Evolutionary conservation across 768 basidiomycete species (phyloP).

Genomic region (Boletus eberwhitei): DNA sequence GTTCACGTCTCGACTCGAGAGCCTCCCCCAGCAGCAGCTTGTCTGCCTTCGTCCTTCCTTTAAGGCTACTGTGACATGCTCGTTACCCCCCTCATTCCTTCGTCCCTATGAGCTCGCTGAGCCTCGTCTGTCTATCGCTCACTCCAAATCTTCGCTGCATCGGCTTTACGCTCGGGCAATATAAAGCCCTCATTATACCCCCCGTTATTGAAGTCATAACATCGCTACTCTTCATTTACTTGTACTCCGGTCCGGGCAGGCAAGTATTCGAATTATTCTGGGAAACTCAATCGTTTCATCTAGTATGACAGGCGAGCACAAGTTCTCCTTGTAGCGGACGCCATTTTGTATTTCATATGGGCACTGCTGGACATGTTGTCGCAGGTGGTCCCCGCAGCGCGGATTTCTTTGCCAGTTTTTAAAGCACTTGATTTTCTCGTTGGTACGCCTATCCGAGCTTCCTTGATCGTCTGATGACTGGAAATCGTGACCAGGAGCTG

Average conservation of each 20-base stretch:
- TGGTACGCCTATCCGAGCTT: conserved; percentile 43
- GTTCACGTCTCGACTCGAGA: background rate
- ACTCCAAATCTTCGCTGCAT: conserved; percentile 71
- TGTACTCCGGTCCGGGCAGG: conserved; percentile 48
- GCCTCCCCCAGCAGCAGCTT: conserved; percentile 35
- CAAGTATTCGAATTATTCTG: conserved; percentile 29
- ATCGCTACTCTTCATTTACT: conserved; percentile 48
- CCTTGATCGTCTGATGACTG: background rate
- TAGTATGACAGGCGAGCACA: conserved; percentile 41
- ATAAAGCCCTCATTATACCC: conserved; percentile 55
- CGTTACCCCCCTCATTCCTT: conserved; percentile 19
- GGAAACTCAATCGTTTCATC: background rate
- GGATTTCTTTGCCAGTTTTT: conserved; percentile 44
- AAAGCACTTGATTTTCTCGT: conserved; percentile 54
- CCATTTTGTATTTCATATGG: conserved; percentile 56
- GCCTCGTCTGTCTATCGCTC: conserved; percentile 63
- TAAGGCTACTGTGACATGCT: conserved; percentile 34
- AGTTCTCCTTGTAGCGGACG: conserved; percentile 59
- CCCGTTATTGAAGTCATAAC: conserved; percentile 61
- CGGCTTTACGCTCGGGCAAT: conserved; percentile 46
- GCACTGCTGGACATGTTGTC: conserved; percentile 59
- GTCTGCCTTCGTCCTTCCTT: conserved; percentile 42
- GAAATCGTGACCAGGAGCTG: conserved; percentile 34
- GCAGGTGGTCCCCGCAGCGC: conserved; percentile 51
- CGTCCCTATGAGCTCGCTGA: conserved; percentile 37